Evolutionary conservation across 177 flowering plant species (phyloP).

Genomic region (Telopea speciosissima): DNA sequence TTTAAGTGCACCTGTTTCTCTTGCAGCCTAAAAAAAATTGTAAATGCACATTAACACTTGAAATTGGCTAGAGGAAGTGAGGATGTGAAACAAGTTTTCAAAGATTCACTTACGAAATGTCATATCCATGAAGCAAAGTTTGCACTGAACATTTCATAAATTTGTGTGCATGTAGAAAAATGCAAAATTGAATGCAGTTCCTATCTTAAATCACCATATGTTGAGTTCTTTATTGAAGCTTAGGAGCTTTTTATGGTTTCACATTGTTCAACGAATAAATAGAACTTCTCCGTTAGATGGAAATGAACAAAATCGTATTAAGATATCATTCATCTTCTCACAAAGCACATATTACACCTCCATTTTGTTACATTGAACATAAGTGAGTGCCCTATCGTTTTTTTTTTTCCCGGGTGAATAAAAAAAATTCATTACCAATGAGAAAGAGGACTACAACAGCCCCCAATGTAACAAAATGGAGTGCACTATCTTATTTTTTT

Average conservation of each 20-base stretch:
- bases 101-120: not conserved
- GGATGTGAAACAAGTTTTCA: constrained; percentile 6
- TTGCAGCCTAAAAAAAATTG: constrained; percentile 50
- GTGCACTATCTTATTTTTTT: too few relatives aligned
- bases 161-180: not conserved
- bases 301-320: not conserved
- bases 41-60: not conserved
- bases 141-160: not conserved
- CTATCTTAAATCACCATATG: not conserved
- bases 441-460: too few relatives aligned
- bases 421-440: too few relatives aligned
- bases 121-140: not conserved
- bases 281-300: not conserved
- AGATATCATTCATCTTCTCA: too few relatives aligned
- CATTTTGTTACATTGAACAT: not conserved
- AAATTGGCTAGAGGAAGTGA: not conserved
- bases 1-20: constrained; percentile 84
- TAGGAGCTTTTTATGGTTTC: not conserved
- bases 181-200: not conserved
- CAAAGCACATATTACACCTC: not conserved
- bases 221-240: constrained; percentile 2
- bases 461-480: too few relatives aligned
- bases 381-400: too few relatives aligned
- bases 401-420: too few relatives aligned
- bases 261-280: not conserved